Evolutionary conservation across 1,284 basidiomycete species (phyloP), one percentile per base, ranked within the genome.

Genomic region (Rhodotorula sp.): DNA sequence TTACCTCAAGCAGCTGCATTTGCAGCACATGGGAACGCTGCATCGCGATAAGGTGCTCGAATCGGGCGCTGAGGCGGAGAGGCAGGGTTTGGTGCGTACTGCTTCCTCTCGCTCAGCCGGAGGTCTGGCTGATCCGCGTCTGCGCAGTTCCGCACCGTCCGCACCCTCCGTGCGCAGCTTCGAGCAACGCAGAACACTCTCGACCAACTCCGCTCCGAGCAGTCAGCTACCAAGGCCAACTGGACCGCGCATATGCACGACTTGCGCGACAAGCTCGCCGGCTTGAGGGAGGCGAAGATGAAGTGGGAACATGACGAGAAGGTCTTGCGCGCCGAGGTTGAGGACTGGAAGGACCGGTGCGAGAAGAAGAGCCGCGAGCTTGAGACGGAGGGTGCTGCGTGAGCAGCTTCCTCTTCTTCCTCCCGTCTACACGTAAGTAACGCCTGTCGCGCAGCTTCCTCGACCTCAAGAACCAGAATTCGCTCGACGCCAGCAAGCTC

Each of bases 1-100:
- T 30, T 92, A 89, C 88, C 82, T 89, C 53, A 87, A 88, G 68
- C 83, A 88, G 72, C 86, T 91, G 79, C 90, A 90, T 70, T 84
- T 88, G 62, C 86, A 86, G 77, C 89, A 91, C 74, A 88, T 92
- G 64, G 88, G 87, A n/a, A 83, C 87, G 55, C 80, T 92, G 60
- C 88, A 89, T 75, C 84, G 87, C 70, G 87, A 90, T 71, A 85
- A 85, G n/a, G 85, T 89, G 37, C 78, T 89, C 34, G 86, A 87
- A 65, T 85, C 86, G 74, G 87, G 85, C 59, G 88, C 88, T 34
- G 90, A 92, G 78, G 84, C 85, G 11, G 90, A 92, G 78, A 83
- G 89, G 56, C 91, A 92, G 79, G 87, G 57, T 26, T 55, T 60
- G 16, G 65, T 70, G 46, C 20, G 81, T 10, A 15, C n/a, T 24